phyloP scores from a whole-genome alignment of 1,284 basidiomycete genomes.

The Stygiomarasmius scandens region DNA sequence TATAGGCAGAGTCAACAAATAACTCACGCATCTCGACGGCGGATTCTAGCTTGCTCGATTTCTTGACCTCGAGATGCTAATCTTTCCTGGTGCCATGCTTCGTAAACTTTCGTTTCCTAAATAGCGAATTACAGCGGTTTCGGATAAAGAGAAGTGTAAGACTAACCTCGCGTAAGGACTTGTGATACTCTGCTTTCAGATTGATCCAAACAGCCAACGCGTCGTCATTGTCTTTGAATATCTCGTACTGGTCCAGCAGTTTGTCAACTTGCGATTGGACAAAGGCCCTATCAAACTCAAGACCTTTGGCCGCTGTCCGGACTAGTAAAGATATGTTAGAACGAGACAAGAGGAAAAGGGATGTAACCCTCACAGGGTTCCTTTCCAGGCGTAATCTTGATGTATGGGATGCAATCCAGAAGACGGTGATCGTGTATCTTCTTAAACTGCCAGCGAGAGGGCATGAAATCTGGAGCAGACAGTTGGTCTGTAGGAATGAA shows the following conservation, averaged over 20 bases:
- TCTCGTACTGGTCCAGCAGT: not conserved
- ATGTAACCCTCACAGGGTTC: slow-evolving; percentile 5
- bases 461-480: not conserved
- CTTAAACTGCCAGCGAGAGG: not conserved
- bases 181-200: not conserved
- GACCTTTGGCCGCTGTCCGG: not conserved
- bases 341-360: not conserved
- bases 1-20: not conserved
- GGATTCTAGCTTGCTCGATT: not conserved
- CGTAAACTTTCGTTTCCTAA: not conserved
- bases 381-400: slow-evolving; percentile 6
- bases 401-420: not conserved
- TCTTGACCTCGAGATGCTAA: not conserved
- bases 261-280: not conserved
- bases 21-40: slow-evolving; percentile 7
- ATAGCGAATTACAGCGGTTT: not conserved
- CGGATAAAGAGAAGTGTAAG: not conserved
- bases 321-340: not conserved
- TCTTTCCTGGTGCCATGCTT: not conserved
- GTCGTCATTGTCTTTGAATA: not conserved
- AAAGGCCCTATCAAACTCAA: not conserved
- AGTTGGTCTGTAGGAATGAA: not conserved
- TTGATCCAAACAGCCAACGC: not conserved
- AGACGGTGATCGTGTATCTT: not conserved
- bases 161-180: not conserved